A percentile compares a stretch with the other conserved stretches of the same genome.
phyloP scores from a whole-genome alignment of 2,329 filamentous ascomycete genomes.

The Ophiostoma sp. region DNA sequence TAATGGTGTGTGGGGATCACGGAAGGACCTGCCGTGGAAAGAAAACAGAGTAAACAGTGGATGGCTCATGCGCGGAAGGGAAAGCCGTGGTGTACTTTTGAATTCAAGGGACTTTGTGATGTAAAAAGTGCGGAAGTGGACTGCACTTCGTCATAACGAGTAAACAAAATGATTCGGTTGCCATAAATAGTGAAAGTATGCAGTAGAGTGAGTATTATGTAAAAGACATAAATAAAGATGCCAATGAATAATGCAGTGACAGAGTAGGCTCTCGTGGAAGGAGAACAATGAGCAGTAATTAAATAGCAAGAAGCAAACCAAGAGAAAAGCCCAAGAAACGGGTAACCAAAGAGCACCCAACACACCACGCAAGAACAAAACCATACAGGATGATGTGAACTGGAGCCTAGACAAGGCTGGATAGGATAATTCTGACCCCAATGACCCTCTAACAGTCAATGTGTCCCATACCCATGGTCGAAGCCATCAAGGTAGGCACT shows the following conservation, averaged over 20 bases:
- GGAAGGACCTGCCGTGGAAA: neutral
- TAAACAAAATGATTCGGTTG: neutral
- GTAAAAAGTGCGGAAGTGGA: neutral
- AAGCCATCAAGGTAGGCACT: neutral
- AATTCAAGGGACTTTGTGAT: neutral
- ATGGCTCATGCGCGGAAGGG: neutral
- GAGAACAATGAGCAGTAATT: neutral
- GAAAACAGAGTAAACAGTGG: neutral
- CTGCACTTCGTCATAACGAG: neutral
- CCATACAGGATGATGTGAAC: no score
- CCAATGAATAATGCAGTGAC: neutral
- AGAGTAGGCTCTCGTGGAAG: neutral
- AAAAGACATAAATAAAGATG: neutral
- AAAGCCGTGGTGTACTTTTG: neutral
- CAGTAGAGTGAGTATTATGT: neutral
- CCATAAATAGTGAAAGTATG: neutral
- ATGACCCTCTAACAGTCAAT: neutral
- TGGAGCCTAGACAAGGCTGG: neutral
- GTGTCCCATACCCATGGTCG: neutral
- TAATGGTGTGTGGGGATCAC: neutral
- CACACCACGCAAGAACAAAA: no score
- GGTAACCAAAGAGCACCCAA: no score
- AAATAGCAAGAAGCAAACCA: neutral
- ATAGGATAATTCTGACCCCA: neutral
- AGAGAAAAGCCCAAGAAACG: neutral